Conservation (phyloP, 2,329 filamentous ascomycete genomes). For the Diaporthe eres region DNA sequence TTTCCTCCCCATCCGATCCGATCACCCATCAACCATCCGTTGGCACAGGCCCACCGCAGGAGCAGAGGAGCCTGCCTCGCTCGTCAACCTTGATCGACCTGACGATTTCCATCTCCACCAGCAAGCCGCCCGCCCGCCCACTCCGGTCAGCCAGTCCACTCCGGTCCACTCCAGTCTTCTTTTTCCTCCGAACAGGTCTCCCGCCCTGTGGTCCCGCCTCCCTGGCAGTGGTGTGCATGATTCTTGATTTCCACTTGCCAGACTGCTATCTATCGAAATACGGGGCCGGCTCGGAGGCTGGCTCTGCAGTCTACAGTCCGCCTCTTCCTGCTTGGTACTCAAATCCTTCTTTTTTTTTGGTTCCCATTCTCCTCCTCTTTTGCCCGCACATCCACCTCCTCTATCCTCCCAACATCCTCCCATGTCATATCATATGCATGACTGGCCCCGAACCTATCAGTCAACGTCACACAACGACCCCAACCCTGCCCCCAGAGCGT, state of each 20-base stretch:
- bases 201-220: constrained; percentile 2
- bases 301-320: constrained; percentile 1
- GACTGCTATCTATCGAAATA: constrained; percentile 31
- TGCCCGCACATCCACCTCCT: not conserved
- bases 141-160: constrained; percentile 12
- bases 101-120: constrained; percentile 10
- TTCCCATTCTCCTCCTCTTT: not conserved
- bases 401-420: not conserved
- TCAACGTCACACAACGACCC: constrained; percentile 8
- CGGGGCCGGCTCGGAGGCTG: constrained; percentile 21
- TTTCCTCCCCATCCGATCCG: constrained; percentile 22
- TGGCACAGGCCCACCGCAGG: constrained; percentile 15
- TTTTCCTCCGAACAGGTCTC: not conserved
- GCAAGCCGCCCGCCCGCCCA: constrained; percentile 14
- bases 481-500: constrained; percentile 5
- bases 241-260: constrained; percentile 28
- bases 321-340: constrained; percentile 14
- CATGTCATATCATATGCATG: constrained; percentile 9
- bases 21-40: constrained; percentile 27
- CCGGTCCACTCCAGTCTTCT: constrained; percentile 1
- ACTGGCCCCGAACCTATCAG: not conserved
- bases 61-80: not conserved
- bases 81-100: not conserved
- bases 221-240: constrained; percentile 23
- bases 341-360: not conserved